Conservation (phyloP, 1,139 yeast genomes). For the Lodderomyces jiufengensis region DNA sequence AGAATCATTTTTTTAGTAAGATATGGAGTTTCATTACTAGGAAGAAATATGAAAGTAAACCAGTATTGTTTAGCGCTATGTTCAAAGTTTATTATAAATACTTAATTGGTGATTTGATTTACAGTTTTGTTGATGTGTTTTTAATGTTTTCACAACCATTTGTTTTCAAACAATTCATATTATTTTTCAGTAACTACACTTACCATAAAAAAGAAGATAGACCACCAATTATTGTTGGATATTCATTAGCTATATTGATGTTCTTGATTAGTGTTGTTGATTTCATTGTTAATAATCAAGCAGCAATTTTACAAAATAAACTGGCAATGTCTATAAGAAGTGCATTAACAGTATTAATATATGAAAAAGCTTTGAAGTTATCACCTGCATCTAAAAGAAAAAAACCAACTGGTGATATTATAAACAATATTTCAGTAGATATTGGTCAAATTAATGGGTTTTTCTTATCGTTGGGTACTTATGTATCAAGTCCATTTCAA, state of each 20-base stretch:
- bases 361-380: conserved; percentile 32
- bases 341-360: conserved; percentile 28
- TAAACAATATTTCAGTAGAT: conserved; percentile 38
- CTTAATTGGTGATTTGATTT: conserved; percentile 11
- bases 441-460: conserved; percentile 26
- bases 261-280: conserved; percentile 24
- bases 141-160: conserved; percentile 27
- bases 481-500: conserved; percentile 54
- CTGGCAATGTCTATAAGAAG: conserved; percentile 19
- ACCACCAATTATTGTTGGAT: conserved; percentile 25
- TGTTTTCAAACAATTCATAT: conserved; percentile 28
- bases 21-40: conserved; percentile 9
- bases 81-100: conserved; percentile 9
- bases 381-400: conserved; percentile 36
- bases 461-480: conserved; percentile 17
- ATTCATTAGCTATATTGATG: conserved; percentile 25
- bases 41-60: conserved; percentile 9
- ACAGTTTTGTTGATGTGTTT: conserved; percentile 19
- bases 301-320: conserved; percentile 18
- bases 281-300: conserved; percentile 25
- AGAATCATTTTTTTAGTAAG: conserved; percentile 7
- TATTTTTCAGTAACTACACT: conserved; percentile 21
- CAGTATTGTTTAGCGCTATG: conserved; percentile 10
- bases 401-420: conserved; percentile 40
- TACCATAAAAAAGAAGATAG: conserved; percentile 15